These are phyloP conservation scores for Thoreauomyces humboldtii DNA, from an alignment of 192 early-diverging fungal species.

Conservation along the genomic window DNA sequence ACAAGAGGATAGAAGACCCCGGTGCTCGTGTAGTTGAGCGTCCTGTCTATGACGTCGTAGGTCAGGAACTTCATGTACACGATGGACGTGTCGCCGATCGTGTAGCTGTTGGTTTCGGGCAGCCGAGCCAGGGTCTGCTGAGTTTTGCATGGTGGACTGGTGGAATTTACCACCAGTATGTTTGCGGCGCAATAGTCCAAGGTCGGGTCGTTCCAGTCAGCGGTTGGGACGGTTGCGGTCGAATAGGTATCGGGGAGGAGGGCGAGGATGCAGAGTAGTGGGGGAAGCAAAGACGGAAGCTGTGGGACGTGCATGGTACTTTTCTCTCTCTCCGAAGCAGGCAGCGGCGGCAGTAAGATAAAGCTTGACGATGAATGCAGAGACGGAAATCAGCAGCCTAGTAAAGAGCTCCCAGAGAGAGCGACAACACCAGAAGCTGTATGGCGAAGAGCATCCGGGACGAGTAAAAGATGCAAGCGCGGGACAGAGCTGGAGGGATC, in stretches of 20 bases:
- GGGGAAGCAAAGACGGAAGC: background rate
- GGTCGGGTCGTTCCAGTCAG: slow-evolving; percentile 8
- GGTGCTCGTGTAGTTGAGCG: slow-evolving; percentile 15
- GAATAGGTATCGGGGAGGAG: background rate
- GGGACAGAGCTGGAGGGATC: too few species aligned
- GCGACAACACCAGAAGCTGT: too few species aligned
- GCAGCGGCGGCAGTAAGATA: too few species aligned
- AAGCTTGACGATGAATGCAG: too few species aligned
- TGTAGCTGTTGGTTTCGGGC: background rate
- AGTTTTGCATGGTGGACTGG: background rate
- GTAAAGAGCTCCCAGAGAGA: too few species aligned
- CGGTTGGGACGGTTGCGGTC: slow-evolving; percentile 3
- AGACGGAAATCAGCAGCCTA: too few species aligned
- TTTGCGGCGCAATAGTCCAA: slow-evolving; percentile 21
- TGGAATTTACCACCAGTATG: background rate
- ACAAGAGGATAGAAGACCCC: slow-evolving; percentile 45
- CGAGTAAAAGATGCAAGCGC: too few species aligned
- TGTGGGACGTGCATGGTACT: too few species aligned
- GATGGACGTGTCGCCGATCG: slow-evolving; percentile 1
- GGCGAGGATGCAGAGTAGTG: slow-evolving; percentile 6
- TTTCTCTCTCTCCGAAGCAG: too few species aligned
- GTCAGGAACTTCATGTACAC: slow-evolving; percentile 21
- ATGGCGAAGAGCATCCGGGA: too few species aligned
- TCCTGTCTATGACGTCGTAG: background rate
- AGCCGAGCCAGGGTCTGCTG: background rate